These are phyloP conservation scores for Aspergillus carbonarius DNA, from an alignment of 2,329 filamentous ascomycete genomes.

Conservation along the genomic window DNA sequence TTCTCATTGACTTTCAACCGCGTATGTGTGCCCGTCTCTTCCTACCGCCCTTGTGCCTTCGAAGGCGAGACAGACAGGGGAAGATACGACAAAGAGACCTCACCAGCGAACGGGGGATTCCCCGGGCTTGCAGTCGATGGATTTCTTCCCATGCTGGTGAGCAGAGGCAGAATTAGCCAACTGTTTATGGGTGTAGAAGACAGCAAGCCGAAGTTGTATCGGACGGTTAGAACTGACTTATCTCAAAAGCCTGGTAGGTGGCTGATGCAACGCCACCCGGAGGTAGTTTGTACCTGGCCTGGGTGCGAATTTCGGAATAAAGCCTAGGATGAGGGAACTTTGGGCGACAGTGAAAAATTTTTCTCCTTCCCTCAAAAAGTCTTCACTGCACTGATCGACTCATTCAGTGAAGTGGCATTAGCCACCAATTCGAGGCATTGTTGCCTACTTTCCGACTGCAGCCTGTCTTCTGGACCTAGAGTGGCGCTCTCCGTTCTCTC, in stretches of 20 bases:
- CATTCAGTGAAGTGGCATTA: constrained; percentile 1
- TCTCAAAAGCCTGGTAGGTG: not conserved
- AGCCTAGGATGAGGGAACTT: constrained; percentile 6
- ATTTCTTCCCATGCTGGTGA: constrained; percentile 13
- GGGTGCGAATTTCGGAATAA: not conserved
- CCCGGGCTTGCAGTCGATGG: constrained; percentile 7
- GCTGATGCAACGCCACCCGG: not conserved
- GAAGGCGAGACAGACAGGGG: not conserved
- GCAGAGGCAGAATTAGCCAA: not conserved
- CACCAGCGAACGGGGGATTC: constrained; percentile 4
- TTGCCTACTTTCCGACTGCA: not conserved
- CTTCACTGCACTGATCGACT: constrained; percentile 4
- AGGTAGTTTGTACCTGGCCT: not conserved
- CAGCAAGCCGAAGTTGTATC: not conserved
- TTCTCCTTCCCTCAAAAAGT: not conserved
- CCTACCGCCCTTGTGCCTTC: too few species aligned
- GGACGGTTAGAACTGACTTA: not conserved
- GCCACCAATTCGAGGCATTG: constrained; percentile 10
- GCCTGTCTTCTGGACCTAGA: not conserved
- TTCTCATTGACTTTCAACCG: not conserved
- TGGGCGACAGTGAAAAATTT: constrained; percentile 9
- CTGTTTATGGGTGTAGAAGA: not conserved
- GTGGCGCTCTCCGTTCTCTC: not conserved
- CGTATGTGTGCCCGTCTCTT: not conserved
- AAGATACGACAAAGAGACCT: not conserved